Evolutionary conservation across 192 early-diverging fungal species (phyloP).

Genomic region (Umbelopsis sp.): DNA sequence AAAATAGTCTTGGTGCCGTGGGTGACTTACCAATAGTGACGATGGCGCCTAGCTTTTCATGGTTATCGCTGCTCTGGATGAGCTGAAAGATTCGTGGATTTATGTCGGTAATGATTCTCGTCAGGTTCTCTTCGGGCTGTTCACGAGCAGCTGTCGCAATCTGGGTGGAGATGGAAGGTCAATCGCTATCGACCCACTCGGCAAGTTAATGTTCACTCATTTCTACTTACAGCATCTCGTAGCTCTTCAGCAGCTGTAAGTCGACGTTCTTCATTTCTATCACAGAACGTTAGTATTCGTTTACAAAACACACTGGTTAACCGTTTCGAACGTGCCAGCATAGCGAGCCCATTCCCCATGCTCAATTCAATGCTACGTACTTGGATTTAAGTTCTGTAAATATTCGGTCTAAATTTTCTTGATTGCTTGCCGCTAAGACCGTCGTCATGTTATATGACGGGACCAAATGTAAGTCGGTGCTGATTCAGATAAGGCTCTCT

Average conservation of each 20-base stretch:
- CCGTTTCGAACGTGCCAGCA: too few species aligned
- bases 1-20: background rate
- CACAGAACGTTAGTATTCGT: background rate
- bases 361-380: conserved; percentile 29
- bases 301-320: too few species aligned
- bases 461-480: background rate
- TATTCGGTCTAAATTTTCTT: conserved; percentile 40
- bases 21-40: conserved; percentile 71
- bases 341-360: too few species aligned
- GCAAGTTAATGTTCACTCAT: background rate
- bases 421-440: conserved; percentile 35
- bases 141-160: conserved; percentile 51
- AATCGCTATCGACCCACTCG: background rate
- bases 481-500: too few species aligned
- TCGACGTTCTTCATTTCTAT: conserved; percentile 66
- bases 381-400: conserved; percentile 56
- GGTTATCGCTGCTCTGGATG: conserved; percentile 71
- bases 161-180: conserved; percentile 2
- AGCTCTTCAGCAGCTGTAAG: conserved; percentile 61
- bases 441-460: conserved; percentile 32
- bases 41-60: conserved; percentile 82
- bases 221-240: conserved; percentile 60
- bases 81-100: conserved; percentile 82
- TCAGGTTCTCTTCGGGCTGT: conserved; percentile 69
- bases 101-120: conserved; percentile 78